Evolutionary conservation across 345 rosid species (phyloP).

Genomic region (Lagerstroemia speciosa): DNA sequence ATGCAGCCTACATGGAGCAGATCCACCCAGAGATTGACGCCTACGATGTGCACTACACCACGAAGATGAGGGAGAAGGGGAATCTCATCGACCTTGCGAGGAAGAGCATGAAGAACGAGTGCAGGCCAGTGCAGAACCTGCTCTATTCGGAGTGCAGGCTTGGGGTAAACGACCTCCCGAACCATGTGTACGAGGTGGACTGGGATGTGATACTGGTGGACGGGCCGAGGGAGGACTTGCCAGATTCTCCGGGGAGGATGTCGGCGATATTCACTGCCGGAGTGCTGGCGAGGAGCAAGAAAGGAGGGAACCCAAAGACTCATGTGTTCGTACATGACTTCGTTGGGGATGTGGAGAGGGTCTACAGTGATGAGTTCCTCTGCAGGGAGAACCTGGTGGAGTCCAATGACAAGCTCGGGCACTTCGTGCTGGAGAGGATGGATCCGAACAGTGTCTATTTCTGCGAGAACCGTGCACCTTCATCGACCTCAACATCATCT

Average conservation of each 20-base stretch:
- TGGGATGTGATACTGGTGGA: slow-evolving; percentile 94
- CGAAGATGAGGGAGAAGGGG: slow-evolving; percentile 46
- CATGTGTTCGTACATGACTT: slow-evolving; percentile 86
- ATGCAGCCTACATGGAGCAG: slow-evolving; percentile 78
- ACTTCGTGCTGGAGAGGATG: slow-evolving; percentile 80
- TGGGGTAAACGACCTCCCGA: slow-evolving; percentile 80
- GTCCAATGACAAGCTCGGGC: slow-evolving; percentile 58
- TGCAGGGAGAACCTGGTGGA: slow-evolving; percentile 82
- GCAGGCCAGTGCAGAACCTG: slow-evolving; percentile 80
- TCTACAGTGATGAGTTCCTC: slow-evolving; percentile 77
- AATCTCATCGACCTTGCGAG: slow-evolving; percentile 48
- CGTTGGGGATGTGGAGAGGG: slow-evolving; percentile 61
- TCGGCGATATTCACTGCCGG: slow-evolving; percentile 83
- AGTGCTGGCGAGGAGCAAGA: slow-evolving; percentile 76
- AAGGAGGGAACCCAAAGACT: slow-evolving; percentile 67
- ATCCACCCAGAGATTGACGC: slow-evolving; percentile 82
- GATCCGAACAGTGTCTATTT: slow-evolving; percentile 48
- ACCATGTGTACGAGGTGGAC: slow-evolving; percentile 86
- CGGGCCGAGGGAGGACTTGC: slow-evolving; percentile 85
- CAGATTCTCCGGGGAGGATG: slow-evolving; percentile 70
- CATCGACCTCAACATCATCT: slow-evolving; percentile 12
- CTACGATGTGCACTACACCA: slow-evolving; percentile 87
- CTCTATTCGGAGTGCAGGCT: slow-evolving; percentile 82
- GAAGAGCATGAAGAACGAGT: slow-evolving; percentile 50
- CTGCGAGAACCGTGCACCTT: slow-evolving; percentile 34